These are phyloP conservation scores for Lachnellula subtilissima DNA, from an alignment of 2,329 filamentous ascomycete species.

Conservation along the genomic window DNA sequence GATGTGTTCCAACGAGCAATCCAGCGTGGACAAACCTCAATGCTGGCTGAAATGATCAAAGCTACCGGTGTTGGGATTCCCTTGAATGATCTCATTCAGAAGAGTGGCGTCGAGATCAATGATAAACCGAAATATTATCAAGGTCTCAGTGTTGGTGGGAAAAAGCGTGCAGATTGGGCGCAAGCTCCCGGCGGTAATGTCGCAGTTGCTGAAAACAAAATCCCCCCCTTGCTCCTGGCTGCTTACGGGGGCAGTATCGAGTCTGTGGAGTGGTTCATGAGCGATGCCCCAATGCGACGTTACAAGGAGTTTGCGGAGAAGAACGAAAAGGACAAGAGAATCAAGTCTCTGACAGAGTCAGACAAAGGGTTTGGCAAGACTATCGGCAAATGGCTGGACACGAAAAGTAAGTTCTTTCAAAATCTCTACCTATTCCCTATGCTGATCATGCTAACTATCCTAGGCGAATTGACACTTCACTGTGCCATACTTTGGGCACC, in stretches of 20 bases:
- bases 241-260: constrained; percentile 56
- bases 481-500: constrained; percentile 50
- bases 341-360: constrained; percentile 56
- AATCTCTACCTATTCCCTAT: not conserved
- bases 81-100: constrained; percentile 60
- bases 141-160: constrained; percentile 70
- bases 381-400: constrained; percentile 57
- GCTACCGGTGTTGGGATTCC: constrained; percentile 64
- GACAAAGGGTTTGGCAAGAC: constrained; percentile 59
- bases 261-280: constrained; percentile 71
- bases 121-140: constrained; percentile 70
- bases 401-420: constrained; percentile 46
- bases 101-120: constrained; percentile 57
- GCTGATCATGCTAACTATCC: constrained; percentile 13
- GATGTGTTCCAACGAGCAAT: constrained; percentile 42
- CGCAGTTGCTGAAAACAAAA: constrained; percentile 38
- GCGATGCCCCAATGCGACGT: constrained; percentile 60
- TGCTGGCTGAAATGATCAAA: constrained; percentile 61
- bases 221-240: constrained; percentile 57
- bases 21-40: constrained; percentile 44
- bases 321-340: constrained; percentile 54
- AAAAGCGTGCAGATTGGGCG: constrained; percentile 72
- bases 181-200: constrained; percentile 53
- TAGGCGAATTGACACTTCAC: constrained; percentile 62
- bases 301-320: constrained; percentile 65